Base-by-base conservation (phyloP, 2,329 filamentous ascomycete species). In the Colletotrichum sp. region DNA sequence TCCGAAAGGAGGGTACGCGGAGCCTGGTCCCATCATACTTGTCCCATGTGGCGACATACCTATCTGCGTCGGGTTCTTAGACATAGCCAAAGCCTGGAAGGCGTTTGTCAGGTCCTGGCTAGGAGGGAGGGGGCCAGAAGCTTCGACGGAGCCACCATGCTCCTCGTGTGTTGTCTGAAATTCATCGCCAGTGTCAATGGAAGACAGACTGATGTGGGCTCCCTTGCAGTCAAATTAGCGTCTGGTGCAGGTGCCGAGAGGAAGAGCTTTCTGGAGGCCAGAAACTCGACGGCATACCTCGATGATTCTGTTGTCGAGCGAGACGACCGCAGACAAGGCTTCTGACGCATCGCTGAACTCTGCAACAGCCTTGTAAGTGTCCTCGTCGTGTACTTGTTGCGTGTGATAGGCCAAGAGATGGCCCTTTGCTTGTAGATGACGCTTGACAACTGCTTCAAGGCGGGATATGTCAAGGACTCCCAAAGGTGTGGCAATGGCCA, bases 1-100 rank as follows among this genome's bases (percentile, higher is more conserved):
- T 8, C 78, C 77, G 8, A 77, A 39, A 15, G 76, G 21, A 4
- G 77, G 34, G 26, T 72, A 78, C 5, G 52, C 59, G 7, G 67
- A 44, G 26, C 21, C 44, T 6, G 57, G n/a, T 21, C 28, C 71
- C 5, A 59, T 7, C 3, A 70, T 24, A 32, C 57, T 12, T 13
- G 34, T 21, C 24, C 30, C 30, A 13, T 72, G 75, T 16, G 59
- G 57, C 24, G 69, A n/a, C 32, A 69, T 8, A 5, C 66, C 68
- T 60, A 70, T 39, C 15, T 64, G 59, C 21, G 44, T 28, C 3
- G 65, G 26, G 12, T 60, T 30, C 24, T 67, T 73, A 15, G 72
- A 55, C 7, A 78, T 16, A 5, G 71, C 34, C 49, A 78, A 28
- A 21, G 69, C 55, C 39, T 78, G 75, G 59, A 77, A 57, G 5